Conservation (phyloP, 768 basidiomycete species). For the Terana coerulea region DNA sequence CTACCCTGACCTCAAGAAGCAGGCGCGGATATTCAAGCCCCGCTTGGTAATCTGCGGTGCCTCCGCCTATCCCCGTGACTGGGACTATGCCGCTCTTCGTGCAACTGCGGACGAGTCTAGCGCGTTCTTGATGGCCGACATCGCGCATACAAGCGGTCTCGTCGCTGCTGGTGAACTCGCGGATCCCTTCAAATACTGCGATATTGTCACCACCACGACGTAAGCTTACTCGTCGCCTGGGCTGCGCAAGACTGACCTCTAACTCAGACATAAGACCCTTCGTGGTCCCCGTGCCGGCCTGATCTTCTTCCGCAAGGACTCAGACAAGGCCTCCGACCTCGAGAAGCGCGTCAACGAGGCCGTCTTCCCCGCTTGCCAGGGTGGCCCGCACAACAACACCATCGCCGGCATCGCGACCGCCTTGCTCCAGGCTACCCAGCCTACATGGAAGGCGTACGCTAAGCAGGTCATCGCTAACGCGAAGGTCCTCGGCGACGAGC, state of each 20-base stretch:
- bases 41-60: slow-evolving; percentile 95
- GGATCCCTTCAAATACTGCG: slow-evolving; percentile 93
- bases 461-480: slow-evolving; percentile 94
- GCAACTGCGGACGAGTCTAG: slow-evolving; percentile 83
- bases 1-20: slow-evolving; percentile 73
- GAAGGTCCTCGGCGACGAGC: slow-evolving; percentile 63
- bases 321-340: slow-evolving; percentile 74
- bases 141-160: slow-evolving; percentile 96
- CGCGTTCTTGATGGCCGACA: slow-evolving; percentile 93
- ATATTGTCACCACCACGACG: slow-evolving; percentile 98
- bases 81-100: slow-evolving; percentile 87
- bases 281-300: slow-evolving; percentile 97
- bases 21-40: slow-evolving; percentile 95
- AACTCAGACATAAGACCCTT: slow-evolving; percentile 88
- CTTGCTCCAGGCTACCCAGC: slow-evolving; percentile 86
- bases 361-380: slow-evolving; percentile 99
- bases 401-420: slow-evolving; percentile 95
- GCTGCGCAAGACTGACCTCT: not conserved
- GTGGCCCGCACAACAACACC: slow-evolving; percentile 99
- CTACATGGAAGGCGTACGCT: slow-evolving; percentile 87
- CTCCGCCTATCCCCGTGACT: slow-evolving; percentile 97
- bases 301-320: slow-evolving; percentile 97
- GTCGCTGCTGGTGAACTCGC: slow-evolving; percentile 89
- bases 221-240: slow-evolving; percentile 45
- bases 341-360: slow-evolving; percentile 98